Evolutionary conservation across 345 rosid genomes (phyloP), one percentile per base, ranked within the genome.

Genomic region (Eucalyptus cloeziana): DNA sequence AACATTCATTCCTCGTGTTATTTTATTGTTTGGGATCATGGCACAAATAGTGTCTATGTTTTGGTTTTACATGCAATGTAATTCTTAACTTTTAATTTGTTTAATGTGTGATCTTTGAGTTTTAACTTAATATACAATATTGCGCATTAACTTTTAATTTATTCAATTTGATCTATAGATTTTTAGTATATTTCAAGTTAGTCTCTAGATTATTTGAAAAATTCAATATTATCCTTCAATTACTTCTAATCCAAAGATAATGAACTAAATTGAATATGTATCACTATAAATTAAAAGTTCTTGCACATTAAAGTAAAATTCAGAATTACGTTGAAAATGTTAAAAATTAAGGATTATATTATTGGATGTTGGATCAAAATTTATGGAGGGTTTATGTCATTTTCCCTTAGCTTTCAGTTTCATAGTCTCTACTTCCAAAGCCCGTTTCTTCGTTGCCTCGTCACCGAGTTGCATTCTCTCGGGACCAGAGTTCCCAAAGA

Each of bases 131-230:
- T 16, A 50, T 50, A 0, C 1, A 15, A 50, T 50, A 1, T 50
- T 1, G 7, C 7, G 0, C 0, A 50, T 47, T 1, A 47, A 47
- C 4, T 45, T 45, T 45, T 12, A 9, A 47, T 51, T 51, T 49
- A 1, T 50, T 50, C 0, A 15, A 50, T 50, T 50, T 15, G 19
- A 13, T 52, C 2, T 17, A 0, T 52, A 52, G 0, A 0, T 52
- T 17, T 52, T 52, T 52, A 52, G 9, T 52, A 52, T 4, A 52
- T 52, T 52, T 52, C 4, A 19, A 52, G 0, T 52, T 52, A 0
- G 2, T 52, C 4, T 52, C 10, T 19, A 52, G 5, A 52, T 52
- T 52, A 19, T 52, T 52, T 52, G 25, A 19, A 52, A 19, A 19
- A 3, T 19, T 52, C 10, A 52, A 52, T 52, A 52, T 52, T 19